A percentile compares a stretch with the other conserved stretches of the same genome.
Conservation (phyloP, 164 flowering plant genomes). For the Tetracentron sinense region DNA sequence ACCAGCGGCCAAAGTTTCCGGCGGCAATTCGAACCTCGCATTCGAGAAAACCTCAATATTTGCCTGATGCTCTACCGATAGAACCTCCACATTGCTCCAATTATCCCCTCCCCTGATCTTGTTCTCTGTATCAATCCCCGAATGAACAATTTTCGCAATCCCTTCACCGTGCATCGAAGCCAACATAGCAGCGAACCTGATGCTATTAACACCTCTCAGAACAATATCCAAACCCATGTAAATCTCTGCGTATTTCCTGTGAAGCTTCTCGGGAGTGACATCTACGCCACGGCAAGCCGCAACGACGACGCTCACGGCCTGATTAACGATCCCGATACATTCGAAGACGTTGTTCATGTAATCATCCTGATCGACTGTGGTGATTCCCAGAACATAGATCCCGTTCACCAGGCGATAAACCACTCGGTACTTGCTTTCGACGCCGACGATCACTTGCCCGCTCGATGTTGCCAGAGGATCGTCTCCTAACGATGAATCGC, state of each 20-base stretch:
- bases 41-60: slow-evolving; percentile 59
- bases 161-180: slow-evolving; percentile 84
- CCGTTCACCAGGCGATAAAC: slow-evolving; percentile 85
- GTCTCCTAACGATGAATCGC: slow-evolving; percentile 62
- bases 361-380: slow-evolving; percentile 64
- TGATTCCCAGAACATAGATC: slow-evolving; percentile 79
- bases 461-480: slow-evolving; percentile 90
- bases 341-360: slow-evolving; percentile 74
- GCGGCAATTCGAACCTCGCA: slow-evolving; percentile 66
- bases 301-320: slow-evolving; percentile 81
- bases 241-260: slow-evolving; percentile 76
- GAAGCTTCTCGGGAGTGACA: slow-evolving; percentile 88
- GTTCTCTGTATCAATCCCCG: slow-evolving; percentile 70
- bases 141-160: slow-evolving; percentile 91
- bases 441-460: slow-evolving; percentile 91
- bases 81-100: slow-evolving; percentile 55
- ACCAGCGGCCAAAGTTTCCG: slow-evolving; percentile 79
- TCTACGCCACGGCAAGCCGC: slow-evolving; percentile 97
- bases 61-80: slow-evolving; percentile 52
- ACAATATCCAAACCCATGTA: slow-evolving; percentile 93
- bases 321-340: slow-evolving; percentile 84
- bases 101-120: slow-evolving; percentile 79
- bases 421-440: slow-evolving; percentile 79
- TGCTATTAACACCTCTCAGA: slow-evolving; percentile 72
- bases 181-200: slow-evolving; percentile 80